Evolutionary conservation across 106 monocot genomes (phyloP), one percentile per base, ranked within the genome.

Genomic region (Acorus calamus): DNA sequence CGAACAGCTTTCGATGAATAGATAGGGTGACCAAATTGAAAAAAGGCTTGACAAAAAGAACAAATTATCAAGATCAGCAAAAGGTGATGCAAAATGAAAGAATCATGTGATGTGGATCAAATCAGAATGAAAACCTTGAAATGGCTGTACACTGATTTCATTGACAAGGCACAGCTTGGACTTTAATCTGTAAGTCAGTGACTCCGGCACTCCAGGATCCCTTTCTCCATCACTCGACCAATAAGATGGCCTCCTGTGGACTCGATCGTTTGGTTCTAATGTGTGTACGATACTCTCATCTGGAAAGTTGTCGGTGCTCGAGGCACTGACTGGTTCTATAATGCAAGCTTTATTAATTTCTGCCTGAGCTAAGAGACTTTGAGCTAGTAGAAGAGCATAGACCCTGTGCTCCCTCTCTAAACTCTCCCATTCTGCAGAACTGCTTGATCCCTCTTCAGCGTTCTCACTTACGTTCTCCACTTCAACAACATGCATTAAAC

Each of bases 301-400:
- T 44, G 89, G 89, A 74, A 73, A 86, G 70, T 86, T 86, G 57
- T 94, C 94, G 61, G 94, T 94, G 63, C 89, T 94, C n/a, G 94
- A 94, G 51, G 89, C 94, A 53, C 66, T 53, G 53, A 94, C 73
- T 53, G 89, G 55, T 13, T 59, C 9, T 55, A 59, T 28, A 42
- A 78, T 71, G 66, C 79, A 86, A 14, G 80, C 76, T 11, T 47
- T 67, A 71, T 12, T 28, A 28, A 28, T 59, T 63, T 56, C 47
- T 6, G 14, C 4, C 56, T 62, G 63, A 50, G 65, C 77, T 52
- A 68, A 52, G 66, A 84, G 66, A 51, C 60, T 54, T 14, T 67
- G 54, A 67, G 57, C 53, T 48, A 28, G 28, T 28, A 93, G 67
- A 50, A 69, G 69, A 6, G 77, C 56, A 75, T 80, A 94, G 46